Conservation (phyloP, 2,329 filamentous ascomycete genomes). For the Domatiomyces globalis region DNA sequence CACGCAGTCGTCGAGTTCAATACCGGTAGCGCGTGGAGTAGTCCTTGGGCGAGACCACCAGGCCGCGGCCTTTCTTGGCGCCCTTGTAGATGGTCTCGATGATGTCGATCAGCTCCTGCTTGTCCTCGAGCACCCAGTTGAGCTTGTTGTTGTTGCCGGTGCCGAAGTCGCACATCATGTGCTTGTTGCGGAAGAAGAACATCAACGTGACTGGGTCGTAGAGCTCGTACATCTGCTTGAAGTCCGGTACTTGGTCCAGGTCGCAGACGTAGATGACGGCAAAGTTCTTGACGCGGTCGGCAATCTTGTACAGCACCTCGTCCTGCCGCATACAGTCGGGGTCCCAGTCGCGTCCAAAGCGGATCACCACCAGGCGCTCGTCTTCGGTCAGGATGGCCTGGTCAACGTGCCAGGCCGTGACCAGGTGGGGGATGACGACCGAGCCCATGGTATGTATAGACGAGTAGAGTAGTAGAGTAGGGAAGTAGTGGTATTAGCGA, state of each 20-base stretch:
- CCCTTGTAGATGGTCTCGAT: conserved; percentile 95
- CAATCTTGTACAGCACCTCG: conserved; percentile 88
- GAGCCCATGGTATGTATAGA: conserved; percentile 11
- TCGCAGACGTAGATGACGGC: conserved; percentile 89
- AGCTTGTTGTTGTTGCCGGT: conserved; percentile 99
- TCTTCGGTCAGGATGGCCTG: conserved; percentile 86
- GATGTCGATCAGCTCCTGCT: conserved; percentile 97
- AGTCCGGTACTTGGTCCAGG: conserved; percentile 77
- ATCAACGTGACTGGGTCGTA: conserved; percentile 91
- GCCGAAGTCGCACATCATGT: conserved; percentile 70
- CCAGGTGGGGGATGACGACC: conserved; percentile 60
- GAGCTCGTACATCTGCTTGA: conserved; percentile 89
- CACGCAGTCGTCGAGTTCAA: conserved; percentile 25
- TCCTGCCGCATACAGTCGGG: conserved; percentile 60
- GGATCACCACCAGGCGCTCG: conserved; percentile 82
- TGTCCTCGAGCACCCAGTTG: conserved; percentile 92
- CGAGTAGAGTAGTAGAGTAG: neutral
- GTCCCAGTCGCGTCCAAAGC: conserved; percentile 76
- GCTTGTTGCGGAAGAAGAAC: conserved; percentile 94
- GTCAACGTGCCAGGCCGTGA: conserved; percentile 94
- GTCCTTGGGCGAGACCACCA: conserved; percentile 90
- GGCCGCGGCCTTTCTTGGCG: conserved; percentile 93
- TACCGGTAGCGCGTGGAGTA: conserved; percentile 59
- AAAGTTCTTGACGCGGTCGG: conserved; percentile 86
- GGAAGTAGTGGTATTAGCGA: no score